phyloP scores from a whole-genome alignment of 2,329 filamentous ascomycete genomes.

The Apiospora malaysiana region DNA sequence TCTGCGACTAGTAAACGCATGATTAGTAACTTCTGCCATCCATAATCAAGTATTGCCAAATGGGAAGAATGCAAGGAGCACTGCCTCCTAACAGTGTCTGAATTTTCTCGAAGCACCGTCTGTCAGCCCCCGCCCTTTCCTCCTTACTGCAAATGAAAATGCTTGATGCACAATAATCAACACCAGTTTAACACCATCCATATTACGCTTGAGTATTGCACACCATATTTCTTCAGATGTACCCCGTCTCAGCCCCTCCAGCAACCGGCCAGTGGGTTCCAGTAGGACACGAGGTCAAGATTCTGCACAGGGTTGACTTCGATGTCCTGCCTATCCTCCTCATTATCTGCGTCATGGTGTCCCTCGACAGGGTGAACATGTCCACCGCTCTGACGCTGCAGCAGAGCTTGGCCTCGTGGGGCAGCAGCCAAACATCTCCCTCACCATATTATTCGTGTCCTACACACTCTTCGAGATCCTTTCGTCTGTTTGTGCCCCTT shows the following conservation, averaged over 20 bases:
- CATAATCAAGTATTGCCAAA: too few species aligned
- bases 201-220: too few species aligned
- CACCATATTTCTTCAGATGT: too few species aligned
- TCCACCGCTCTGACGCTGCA: slow-evolving; percentile 39
- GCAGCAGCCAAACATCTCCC: slow-evolving; percentile 37
- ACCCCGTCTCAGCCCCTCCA: background rate
- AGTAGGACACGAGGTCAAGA: background rate
- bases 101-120: too few species aligned
- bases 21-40: too few species aligned
- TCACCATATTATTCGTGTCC: slow-evolving; percentile 38
- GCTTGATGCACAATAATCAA: too few species aligned
- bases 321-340: slow-evolving; percentile 32
- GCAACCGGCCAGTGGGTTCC: background rate
- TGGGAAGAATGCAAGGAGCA: too few species aligned
- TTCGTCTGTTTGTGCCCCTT: slow-evolving; percentile 24
- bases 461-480: slow-evolving; percentile 41
- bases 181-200: too few species aligned
- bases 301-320: background rate
- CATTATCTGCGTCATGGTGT: slow-evolving; percentile 36
- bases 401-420: slow-evolving; percentile 38
- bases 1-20: too few species aligned
- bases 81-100: too few species aligned
- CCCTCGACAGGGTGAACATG: slow-evolving; percentile 38
- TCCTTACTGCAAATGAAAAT: too few species aligned
- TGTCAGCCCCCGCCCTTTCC: too few species aligned